Evolutionary conservation across 1,284 basidiomycete species (phyloP).

Genomic region (Cutaneotrichosporon sp.): DNA sequence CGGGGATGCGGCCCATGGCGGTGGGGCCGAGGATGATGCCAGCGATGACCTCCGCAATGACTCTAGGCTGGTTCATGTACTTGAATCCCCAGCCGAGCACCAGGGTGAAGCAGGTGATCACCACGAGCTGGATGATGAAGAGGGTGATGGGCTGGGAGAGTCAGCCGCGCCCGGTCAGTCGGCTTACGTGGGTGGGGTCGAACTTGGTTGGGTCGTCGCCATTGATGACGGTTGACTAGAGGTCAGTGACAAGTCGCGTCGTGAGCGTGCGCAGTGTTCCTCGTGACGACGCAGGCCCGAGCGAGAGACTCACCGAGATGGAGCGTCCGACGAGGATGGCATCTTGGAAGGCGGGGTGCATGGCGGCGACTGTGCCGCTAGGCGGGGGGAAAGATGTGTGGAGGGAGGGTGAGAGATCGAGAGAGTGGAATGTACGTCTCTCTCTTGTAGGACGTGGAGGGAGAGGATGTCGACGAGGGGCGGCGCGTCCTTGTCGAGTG

Average conservation of each 20-base stretch:
- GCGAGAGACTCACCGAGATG: slow-evolving; percentile 14
- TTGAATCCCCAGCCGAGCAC: slow-evolving; percentile 64
- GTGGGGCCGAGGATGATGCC: slow-evolving; percentile 78
- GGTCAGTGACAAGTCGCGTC: neutral
- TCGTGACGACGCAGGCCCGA: neutral
- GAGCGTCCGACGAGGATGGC: slow-evolving; percentile 1
- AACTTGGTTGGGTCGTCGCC: slow-evolving; percentile 53
- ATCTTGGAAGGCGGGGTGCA: slow-evolving; percentile 2
- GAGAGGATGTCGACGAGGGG: neutral
- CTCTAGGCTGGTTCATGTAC: slow-evolving; percentile 75
- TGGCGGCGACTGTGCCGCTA: neutral
- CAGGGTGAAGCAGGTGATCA: slow-evolving; percentile 76
- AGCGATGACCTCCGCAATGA: slow-evolving; percentile 84
- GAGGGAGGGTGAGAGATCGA: neutral
- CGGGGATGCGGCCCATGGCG: slow-evolving; percentile 68
- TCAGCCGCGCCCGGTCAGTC: neutral
- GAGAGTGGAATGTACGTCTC: no score
- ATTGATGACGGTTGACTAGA: slow-evolving; percentile 16
- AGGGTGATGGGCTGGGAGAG: slow-evolving; percentile 66
- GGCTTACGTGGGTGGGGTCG: slow-evolving; percentile 58
- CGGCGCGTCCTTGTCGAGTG: neutral
- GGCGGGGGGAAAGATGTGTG: neutral
- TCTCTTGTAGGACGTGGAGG: neutral
- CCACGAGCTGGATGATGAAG: slow-evolving; percentile 67
- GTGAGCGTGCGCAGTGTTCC: neutral